Evolutionary conservation across 176 grass and related monocot genomes (phyloP), one percentile per base, ranked within the genome.

Genomic region (Avena eriantha): DNA sequence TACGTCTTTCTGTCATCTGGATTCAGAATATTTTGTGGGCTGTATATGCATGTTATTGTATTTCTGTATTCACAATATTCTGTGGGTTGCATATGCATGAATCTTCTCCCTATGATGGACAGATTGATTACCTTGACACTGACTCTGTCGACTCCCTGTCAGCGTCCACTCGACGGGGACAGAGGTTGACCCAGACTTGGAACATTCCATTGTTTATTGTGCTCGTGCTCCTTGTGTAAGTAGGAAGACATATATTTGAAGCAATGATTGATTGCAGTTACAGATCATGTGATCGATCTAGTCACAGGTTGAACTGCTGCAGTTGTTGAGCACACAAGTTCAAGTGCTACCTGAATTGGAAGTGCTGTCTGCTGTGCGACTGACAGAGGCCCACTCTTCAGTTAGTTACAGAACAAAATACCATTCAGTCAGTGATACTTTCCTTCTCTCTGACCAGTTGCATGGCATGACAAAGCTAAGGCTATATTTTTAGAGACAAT

Each of bases 141-240:
- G 45, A 80, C 55, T 47, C 45, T 50, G 65, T 45, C 21, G 0
- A 60, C 4, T 66, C 10, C 46, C 46, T 41, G 70, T 76, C 24
- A 24, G 1, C 22, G 86, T 46, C 73, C 58, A 59, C 63, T 15
- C 39, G 54, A 84, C 22, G 64, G 21, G 39, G 75, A 80, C 75
- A 17, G 15, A 64, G 24, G 47, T 78, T 78, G 86, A 70, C 80
- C 5, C 1, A 39, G 9, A 48, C 50, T 88, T 57, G n/a, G n/a
- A 50, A 7, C 39, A 53, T 57, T 78, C 17, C 13, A 26, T 59
- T 41, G 4, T 78, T n/a, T 68, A 15, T 69, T 69, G 17, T 35
- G 39, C n/a, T n/a, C n/a, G n/a, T n/a, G n/a, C n/a, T n/a, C n/a
- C 1, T 21, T 51, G 6, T 63, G 22, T 39, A 39, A 39, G 29